Percentiles rank a stretch among this genome's conserved stretches.
Evolutionary conservation across 2,329 filamentous ascomycete species (phyloP).

Genomic region (Penicillium concentricum): DNA sequence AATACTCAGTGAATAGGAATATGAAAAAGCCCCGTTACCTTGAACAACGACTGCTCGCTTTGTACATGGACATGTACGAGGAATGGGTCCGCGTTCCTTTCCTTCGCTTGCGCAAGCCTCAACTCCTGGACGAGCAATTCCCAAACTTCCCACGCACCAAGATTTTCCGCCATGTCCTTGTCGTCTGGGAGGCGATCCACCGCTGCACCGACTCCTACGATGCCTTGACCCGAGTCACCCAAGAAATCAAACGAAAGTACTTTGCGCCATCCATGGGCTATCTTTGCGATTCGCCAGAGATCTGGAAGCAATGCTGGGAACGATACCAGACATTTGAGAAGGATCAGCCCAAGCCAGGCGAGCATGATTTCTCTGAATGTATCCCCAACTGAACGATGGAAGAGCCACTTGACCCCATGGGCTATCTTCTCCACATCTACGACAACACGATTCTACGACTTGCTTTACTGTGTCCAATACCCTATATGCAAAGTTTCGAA

Average conservation of each 20-base stretch:
- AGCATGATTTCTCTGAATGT: neutral
- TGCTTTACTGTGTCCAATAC: neutral
- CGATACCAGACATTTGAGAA: neutral
- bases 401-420: neutral
- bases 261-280: conserved; percentile 11
- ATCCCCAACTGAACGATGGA: neutral
- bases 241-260: conserved; percentile 14
- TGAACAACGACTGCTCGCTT: conserved; percentile 23
- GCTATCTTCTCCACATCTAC: neutral
- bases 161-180: conserved; percentile 16
- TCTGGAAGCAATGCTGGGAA: conserved; percentile 9
- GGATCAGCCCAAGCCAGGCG: neutral
- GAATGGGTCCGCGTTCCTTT: conserved; percentile 27
- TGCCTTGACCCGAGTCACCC: conserved; percentile 13
- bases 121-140: conserved; percentile 1
- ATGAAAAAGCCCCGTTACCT: conserved; percentile 19
- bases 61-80: conserved; percentile 28
- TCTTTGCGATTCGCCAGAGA: conserved; percentile 9
- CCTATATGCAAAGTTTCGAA: neutral
- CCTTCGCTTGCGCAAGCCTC: conserved; percentile 17
- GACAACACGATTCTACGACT: neutral
- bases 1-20: conserved; percentile 11
- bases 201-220: conserved; percentile 23
- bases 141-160: neutral
- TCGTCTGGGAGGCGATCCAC: conserved; percentile 21